Conservation (phyloP, 208 protist species). For the Leishmania tarentolae region DNA sequence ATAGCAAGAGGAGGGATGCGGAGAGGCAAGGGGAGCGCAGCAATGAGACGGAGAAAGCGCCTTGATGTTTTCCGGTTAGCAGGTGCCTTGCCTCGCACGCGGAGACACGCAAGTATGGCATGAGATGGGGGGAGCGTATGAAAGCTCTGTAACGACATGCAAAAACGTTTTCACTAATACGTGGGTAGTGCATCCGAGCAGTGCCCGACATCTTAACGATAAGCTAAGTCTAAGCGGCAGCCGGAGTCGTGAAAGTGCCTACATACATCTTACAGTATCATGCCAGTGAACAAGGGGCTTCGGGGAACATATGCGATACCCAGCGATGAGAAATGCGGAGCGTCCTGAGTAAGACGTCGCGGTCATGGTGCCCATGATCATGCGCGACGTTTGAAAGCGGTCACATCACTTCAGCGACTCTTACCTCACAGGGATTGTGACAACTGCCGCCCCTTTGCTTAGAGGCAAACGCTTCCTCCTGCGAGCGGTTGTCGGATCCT, state of each 20-base stretch:
- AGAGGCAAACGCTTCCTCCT: neutral
- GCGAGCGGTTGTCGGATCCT: too few relatives aligned
- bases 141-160: too few relatives aligned
- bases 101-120: too few relatives aligned
- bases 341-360: neutral
- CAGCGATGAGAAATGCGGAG: neutral
- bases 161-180: too few relatives aligned
- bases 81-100: too few relatives aligned
- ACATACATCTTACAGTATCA: neutral
- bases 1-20: too few relatives aligned
- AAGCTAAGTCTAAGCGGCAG: neutral
- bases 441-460: neutral
- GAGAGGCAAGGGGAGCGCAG: too few relatives aligned
- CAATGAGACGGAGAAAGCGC: too few relatives aligned
- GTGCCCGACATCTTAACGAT: neutral
- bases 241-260: neutral
- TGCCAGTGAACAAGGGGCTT: conserved; percentile 7
- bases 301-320: conserved; percentile 8
- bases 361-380: neutral
- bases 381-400: neutral
- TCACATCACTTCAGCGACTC: neutral
- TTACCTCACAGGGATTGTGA: neutral
- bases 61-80: too few relatives aligned
- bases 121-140: too few relatives aligned
- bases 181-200: too few relatives aligned